Percentiles rank a stretch among this genome's conserved stretches.
phyloP scores from a whole-genome alignment of 805 yeast genomes.

The Pichia insulana region DNA sequence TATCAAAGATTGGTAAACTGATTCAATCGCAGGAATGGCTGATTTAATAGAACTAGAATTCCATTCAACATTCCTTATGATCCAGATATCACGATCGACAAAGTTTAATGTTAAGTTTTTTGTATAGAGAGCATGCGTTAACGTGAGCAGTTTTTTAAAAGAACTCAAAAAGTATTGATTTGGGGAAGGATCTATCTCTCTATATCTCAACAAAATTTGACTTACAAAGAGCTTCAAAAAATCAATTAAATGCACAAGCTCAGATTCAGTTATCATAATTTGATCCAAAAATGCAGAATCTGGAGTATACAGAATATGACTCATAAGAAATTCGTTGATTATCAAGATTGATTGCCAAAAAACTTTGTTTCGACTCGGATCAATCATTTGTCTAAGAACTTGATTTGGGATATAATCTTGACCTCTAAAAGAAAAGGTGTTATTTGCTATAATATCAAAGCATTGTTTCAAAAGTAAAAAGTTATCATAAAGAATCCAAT shows the following conservation, averaged over 20 bases:
- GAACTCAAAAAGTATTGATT: not conserved
- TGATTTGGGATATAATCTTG: not conserved
- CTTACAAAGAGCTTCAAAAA: slow-evolving; percentile 3
- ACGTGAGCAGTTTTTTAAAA: slow-evolving; percentile 10
- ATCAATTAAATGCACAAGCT: not conserved
- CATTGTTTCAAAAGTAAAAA: not conserved
- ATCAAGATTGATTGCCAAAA: not conserved
- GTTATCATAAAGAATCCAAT: slow-evolving; percentile 6
- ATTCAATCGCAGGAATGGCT: slow-evolving; percentile 15
- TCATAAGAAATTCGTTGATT: slow-evolving; percentile 4
- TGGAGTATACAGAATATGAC: slow-evolving; percentile 1
- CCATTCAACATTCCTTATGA: slow-evolving; percentile 18
- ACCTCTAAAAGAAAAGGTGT: not conserved
- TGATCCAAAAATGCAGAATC: slow-evolving; percentile 1
- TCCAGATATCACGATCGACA: slow-evolving; percentile 49
- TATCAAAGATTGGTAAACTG: slow-evolving; percentile 9
- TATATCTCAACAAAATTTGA: slow-evolving; percentile 1
- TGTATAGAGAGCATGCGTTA: slow-evolving; percentile 55
- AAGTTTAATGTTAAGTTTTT: slow-evolving; percentile 56
- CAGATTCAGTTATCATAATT: not conserved
- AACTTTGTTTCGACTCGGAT: no score
- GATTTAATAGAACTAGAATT: slow-evolving; percentile 16
- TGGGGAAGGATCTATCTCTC: not conserved
- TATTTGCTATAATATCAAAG: not conserved
- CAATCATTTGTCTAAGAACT: not conserved